These are phyloP conservation scores for Xanthoceras sorbifolium DNA, from an alignment of 345 rosid species.

Conservation along the genomic window DNA sequence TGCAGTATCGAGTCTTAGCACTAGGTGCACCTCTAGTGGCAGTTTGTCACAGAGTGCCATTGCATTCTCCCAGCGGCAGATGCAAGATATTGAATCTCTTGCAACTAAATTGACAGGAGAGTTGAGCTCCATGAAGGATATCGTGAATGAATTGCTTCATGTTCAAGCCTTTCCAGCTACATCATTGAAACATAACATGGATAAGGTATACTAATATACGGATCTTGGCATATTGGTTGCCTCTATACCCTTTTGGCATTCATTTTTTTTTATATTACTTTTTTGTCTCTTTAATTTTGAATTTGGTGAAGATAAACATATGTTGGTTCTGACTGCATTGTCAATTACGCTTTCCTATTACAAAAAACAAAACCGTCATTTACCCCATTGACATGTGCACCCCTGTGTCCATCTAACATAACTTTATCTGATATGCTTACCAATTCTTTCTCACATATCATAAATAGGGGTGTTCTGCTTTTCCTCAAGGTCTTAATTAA, in stretches of 20 bases:
- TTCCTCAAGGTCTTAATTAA: neutral
- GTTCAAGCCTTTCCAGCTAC: constrained; percentile 36
- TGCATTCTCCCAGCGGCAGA: constrained; percentile 72
- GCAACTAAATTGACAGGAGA: constrained; percentile 63
- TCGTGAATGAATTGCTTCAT: constrained; percentile 50
- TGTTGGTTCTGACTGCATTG: neutral
- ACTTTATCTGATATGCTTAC: neutral
- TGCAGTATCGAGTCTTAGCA: constrained; percentile 27
- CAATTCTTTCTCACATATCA: neutral
- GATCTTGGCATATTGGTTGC: constrained; percentile 35
- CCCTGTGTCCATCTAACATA: neutral
- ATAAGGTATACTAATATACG: constrained; percentile 51
- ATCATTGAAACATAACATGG: constrained; percentile 37
- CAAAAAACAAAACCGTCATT: neutral
- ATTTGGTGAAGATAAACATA: neutral
- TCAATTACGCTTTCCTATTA: neutral
- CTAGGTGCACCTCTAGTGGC: constrained; percentile 41
- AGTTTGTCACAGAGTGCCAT: constrained; percentile 69
- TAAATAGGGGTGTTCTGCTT: neutral
- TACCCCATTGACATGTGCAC: neutral
- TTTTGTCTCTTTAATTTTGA: neutral
- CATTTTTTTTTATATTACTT: neutral
- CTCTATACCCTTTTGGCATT: neutral
- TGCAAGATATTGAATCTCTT: constrained; percentile 61
- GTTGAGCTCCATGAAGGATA: constrained; percentile 61